A percentile compares a stretch with the other conserved stretches of the same genome.
phyloP scores from a whole-genome alignment of 169 alveolate genomes.

The Plasmodium berghei region DNA sequence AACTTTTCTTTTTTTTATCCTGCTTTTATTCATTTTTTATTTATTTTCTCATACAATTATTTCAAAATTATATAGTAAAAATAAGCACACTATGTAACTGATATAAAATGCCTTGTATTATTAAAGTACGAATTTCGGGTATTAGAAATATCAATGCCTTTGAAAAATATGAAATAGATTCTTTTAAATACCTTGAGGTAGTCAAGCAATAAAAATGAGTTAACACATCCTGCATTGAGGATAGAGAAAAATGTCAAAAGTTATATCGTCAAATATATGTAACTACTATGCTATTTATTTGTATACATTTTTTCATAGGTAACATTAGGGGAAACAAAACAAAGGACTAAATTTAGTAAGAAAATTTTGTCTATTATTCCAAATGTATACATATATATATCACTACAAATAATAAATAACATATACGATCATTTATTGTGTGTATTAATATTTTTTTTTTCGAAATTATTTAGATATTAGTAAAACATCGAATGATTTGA shows the following conservation, averaged over 20 bases:
- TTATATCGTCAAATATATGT: no score
- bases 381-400: background rate
- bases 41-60: background rate
- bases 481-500: constrained; percentile 38
- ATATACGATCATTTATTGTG: background rate
- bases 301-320: constrained; percentile 21
- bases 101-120: constrained; percentile 66
- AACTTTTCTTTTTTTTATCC: background rate
- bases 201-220: no score
- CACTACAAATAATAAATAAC: background rate
- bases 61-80: background rate
- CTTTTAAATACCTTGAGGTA: constrained; percentile 66
- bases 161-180: constrained; percentile 71
- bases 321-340: constrained; percentile 73
- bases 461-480: constrained; percentile 24
- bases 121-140: constrained; percentile 71
- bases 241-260: no score
- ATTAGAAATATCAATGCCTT: constrained; percentile 61
- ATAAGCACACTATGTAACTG: background rate
- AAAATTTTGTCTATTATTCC: background rate
- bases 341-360: constrained; percentile 70
- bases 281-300: no score
- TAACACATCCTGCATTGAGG: no score
- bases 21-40: background rate
- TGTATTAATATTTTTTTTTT: background rate